Evolutionary conservation across 495 filamentous ascomycete genomes (phyloP), one percentile per base, ranked within the genome.

Genomic region (Penicillium egyptiacum): DNA sequence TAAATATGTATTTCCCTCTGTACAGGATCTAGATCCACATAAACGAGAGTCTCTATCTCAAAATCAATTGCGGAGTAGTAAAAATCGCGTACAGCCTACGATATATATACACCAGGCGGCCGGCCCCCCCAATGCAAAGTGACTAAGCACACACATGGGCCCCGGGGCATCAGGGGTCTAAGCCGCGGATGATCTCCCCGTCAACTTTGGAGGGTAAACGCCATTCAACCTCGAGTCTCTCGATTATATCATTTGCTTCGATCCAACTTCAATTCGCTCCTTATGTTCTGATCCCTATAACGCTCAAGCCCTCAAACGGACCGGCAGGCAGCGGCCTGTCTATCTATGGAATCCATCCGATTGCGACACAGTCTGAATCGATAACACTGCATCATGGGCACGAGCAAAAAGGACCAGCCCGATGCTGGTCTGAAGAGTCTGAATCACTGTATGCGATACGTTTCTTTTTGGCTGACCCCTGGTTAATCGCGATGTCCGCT

Each of bases 371-470:
- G 10, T 56, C 50, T 50, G 45, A 39, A 66, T 62, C 59, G 53
- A 62, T 66, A 61, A 60, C 66, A 58, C 25, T 25, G 19, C 71
- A 74, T 42, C 49, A 78, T 76, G 73, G 71, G 54, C 45, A 69
- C 73, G 37, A 65, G 50, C 61, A 50, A 48, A 37, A 70, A 71
- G 35, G 70, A 68, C 54, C 70, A 65, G 57, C 84, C 85, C 28
- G 88, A 93, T 68, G 89, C 89, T 51, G 89, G 89, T 31, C 63
- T 92, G 61, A 81, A 80, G 60, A 89, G 84, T 64, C 65, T 89
- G 25, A 77, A 91, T 74, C 89, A 93, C 67, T 93, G 89, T 92
- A 83, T 62, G 86, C 35, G 14, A 31, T n/a, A 26, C 0, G 1
- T 23, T 30, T 50, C 9, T 16, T 42, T 35, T 40, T 22, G 49